Percentiles rank a stretch among this genome's conserved stretches.
Evolutionary conservation across 768 basidiomycete species (phyloP).

Genomic region (Favolaschia claudopus): DNA sequence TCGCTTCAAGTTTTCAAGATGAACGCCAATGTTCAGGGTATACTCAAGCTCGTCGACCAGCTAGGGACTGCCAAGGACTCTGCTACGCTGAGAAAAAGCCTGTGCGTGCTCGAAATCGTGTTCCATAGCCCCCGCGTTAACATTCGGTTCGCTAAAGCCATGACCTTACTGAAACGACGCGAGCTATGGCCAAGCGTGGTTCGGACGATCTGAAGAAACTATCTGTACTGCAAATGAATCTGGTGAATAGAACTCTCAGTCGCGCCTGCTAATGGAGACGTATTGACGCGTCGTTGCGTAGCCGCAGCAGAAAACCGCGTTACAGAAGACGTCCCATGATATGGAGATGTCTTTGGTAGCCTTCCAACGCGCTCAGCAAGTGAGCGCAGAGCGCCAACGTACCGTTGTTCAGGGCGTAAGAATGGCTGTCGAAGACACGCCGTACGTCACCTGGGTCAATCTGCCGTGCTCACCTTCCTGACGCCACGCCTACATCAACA

Average conservation of each 20-base stretch:
- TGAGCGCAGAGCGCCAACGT: conserved; percentile 89
- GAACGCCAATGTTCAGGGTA: conserved; percentile 95
- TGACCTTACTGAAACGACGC: conserved; percentile 93
- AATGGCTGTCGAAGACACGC: conserved; percentile 82
- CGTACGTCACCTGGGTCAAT: conserved; percentile 17
- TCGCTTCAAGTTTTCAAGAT: conserved; percentile 98
- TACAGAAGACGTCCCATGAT: conserved; percentile 94
- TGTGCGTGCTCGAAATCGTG: no score
- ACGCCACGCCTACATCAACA: conserved; percentile 1
- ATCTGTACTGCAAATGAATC: conserved; percentile 65
- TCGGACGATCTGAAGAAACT: conserved; percentile 94
- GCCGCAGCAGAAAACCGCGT: conserved; percentile 82
- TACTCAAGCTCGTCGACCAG: conserved; percentile 95
- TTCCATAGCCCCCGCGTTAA: no score
- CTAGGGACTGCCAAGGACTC: conserved; percentile 88
- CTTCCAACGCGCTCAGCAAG: conserved; percentile 91
- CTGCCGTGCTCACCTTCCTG: conserved; percentile 6
- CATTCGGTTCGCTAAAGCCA: conserved; percentile 57
- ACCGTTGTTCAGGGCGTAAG: conserved; percentile 89
- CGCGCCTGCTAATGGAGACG: background rate
- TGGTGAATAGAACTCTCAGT: conserved; percentile 51
- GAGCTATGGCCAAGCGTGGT: conserved; percentile 93
- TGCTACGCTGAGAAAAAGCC: conserved; percentile 75
- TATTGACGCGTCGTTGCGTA: conserved; percentile 35
- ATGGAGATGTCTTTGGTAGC: conserved; percentile 88